phyloP scores from a whole-genome alignment of 2,329 filamentous ascomycete genomes.

The Coleophoma crateriformis region DNA sequence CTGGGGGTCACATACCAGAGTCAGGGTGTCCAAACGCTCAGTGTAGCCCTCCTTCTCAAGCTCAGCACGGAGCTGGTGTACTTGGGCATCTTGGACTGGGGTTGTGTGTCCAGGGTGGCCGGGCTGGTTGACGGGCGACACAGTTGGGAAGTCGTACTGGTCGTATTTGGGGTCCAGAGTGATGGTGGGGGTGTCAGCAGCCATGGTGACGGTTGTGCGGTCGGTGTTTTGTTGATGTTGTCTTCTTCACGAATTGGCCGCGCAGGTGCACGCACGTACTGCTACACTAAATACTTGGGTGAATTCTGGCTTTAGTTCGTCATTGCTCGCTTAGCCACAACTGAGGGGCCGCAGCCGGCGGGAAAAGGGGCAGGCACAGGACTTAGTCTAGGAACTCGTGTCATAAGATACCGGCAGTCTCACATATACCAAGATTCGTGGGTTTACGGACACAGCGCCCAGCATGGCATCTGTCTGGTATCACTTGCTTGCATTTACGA shows the following conservation, averaged over 20 bases:
- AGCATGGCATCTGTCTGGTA: too few relatives aligned
- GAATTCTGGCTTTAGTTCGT: background rate
- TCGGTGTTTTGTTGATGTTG: background rate
- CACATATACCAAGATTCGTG: too few relatives aligned
- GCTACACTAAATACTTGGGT: background rate
- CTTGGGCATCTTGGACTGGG: conserved; percentile 80
- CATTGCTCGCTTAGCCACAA: background rate
- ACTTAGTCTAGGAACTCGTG: background rate
- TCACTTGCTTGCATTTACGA: too few relatives aligned
- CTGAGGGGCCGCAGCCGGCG: background rate
- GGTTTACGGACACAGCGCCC: too few relatives aligned
- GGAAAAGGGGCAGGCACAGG: background rate
- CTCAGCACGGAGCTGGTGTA: conserved; percentile 76
- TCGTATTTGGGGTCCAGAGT: conserved; percentile 87
- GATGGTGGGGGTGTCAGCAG: conserved; percentile 13
- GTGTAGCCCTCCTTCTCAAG: conserved; percentile 80
- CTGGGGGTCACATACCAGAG: conserved; percentile 60
- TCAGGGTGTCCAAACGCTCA: conserved; percentile 85
- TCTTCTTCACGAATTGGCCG: background rate
- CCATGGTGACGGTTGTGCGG: conserved; percentile 16
- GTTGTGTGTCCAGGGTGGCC: conserved; percentile 90
- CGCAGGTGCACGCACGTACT: too few relatives aligned
- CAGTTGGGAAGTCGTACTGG: conserved; percentile 87
- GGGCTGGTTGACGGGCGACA: conserved; percentile 59
- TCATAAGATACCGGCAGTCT: too few relatives aligned